Evolutionary conservation across 257 asterid species (phyloP), one percentile per base, ranked within the genome.

Genomic region (Capsicum chinense): DNA sequence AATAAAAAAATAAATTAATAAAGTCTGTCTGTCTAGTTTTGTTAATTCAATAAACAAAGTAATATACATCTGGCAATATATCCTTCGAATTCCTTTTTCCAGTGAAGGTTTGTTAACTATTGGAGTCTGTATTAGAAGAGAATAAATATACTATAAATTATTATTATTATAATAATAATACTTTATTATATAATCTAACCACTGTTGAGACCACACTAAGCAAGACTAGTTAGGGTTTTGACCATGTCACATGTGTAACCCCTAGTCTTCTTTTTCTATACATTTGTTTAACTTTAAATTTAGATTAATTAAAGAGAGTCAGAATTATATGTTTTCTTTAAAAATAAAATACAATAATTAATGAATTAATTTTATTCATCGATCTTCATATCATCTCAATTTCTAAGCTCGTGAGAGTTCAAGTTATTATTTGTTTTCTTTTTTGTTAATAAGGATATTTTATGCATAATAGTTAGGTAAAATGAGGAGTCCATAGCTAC

Each of bases 91-190:
- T 81, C 84, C 84, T 62, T 63, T 52, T 16, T 44, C 50, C 84
- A 62, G 84, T 48, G 84, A 81, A 81, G 84, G 84, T 81, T 81
- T 81, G 84, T 81, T 63, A 78, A 76, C 84, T 52, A 81, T 81
- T 76, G 81, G 81, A 21, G 37, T 52, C 52, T 52, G 81, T 56
- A 68, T 83, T 84, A 56, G 15, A 76, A 50, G 33, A 15, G 10
- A 21, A 66, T 66, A 67, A 71, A 69, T 69, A 69, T 42, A 39
- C 54, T 15, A 37, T 7, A 16, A 16, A 69, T 69, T 37, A 69
- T 39, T 15, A 69, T 39, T 15, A 39, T 68, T 15, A 15, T 16
- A 68, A 4, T 39, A 7, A 1, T 6, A 15, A 68, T 68, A 69
- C 54, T 69, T 69, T 69, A 69, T 39, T 39, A 39, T 39, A 39